phyloP scores from a whole-genome alignment of 768 basidiomycete genomes.

The Tremella fuciformis region DNA sequence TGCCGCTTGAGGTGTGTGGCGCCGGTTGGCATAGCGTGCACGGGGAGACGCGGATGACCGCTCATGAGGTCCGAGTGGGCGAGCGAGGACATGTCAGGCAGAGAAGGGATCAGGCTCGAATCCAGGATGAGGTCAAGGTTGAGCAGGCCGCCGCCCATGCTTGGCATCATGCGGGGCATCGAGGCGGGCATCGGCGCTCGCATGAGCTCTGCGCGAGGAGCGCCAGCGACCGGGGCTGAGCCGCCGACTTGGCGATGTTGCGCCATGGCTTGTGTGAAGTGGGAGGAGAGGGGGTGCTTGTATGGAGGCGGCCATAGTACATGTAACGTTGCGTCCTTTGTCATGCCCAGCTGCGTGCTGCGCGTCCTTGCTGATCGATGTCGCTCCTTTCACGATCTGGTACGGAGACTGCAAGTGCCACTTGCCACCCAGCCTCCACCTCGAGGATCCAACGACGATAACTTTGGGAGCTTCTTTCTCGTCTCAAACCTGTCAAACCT shows the following conservation, averaged over 20 bases:
- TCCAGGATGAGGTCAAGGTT: constrained; percentile 17
- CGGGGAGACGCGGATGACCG: too few species aligned
- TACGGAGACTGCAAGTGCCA: background rate
- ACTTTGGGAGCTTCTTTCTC: too few species aligned
- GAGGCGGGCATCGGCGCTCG: background rate
- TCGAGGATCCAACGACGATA: background rate
- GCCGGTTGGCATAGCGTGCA: too few species aligned
- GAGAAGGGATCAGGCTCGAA: constrained; percentile 24
- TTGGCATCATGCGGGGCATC: constrained; percentile 2
- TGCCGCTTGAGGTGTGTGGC: too few species aligned
- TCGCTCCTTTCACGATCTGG: too few species aligned
- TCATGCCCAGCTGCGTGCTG: background rate
- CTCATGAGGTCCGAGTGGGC: too few species aligned
- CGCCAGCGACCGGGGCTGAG: too few species aligned
- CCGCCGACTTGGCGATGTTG: background rate
- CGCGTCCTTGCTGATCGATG: too few species aligned
- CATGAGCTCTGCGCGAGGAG: background rate
- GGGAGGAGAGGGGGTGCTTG: too few species aligned
- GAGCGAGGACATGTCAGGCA: constrained; percentile 1
- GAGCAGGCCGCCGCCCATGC: background rate
- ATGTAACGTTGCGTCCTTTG: background rate
- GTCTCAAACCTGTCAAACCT: too few species aligned
- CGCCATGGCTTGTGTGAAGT: background rate
- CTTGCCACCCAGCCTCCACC: constrained; percentile 4
- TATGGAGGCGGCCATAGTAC: background rate